Evolutionary conservation across 139 green algal genomes (phyloP).

Genomic region (Chlorella vulgaris): DNA sequence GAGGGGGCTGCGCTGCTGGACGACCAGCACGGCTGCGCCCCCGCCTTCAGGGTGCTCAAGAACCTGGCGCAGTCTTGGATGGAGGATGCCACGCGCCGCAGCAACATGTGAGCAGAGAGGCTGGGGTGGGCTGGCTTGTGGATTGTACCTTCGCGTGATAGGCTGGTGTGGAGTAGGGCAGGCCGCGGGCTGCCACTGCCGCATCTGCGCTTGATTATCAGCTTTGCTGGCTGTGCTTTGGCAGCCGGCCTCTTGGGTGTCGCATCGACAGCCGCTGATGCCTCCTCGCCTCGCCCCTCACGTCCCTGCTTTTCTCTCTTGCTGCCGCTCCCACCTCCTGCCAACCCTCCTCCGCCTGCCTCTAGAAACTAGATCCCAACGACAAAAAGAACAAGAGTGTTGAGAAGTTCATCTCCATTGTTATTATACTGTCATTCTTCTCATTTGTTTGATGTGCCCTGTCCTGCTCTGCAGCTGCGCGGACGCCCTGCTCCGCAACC

Average conservation of each 20-base stretch:
- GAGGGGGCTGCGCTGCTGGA: slow-evolving; percentile 66
- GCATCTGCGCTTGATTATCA: too few relatives aligned
- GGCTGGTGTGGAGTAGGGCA: not conserved
- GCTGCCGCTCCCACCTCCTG: too few relatives aligned
- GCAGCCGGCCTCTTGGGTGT: too few relatives aligned
- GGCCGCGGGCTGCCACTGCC: not conserved
- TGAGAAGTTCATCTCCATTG: not conserved
- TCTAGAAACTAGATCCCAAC: too few relatives aligned
- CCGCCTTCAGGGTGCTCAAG: slow-evolving; percentile 72
- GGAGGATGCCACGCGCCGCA: slow-evolving; percentile 63
- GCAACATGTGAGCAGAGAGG: slow-evolving; percentile 57
- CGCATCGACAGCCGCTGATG: too few relatives aligned
- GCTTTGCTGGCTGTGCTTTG: too few relatives aligned
- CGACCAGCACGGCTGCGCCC: slow-evolving; percentile 41
- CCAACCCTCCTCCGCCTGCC: too few relatives aligned
- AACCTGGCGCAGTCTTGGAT: slow-evolving; percentile 78
- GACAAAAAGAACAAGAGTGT: not conserved
- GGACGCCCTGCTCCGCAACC: slow-evolving; percentile 75
- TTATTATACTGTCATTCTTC: not conserved
- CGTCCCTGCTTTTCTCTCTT: too few relatives aligned
- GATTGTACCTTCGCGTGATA: too few relatives aligned
- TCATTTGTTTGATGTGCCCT: too few relatives aligned
- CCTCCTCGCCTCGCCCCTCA: too few relatives aligned
- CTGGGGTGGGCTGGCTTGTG: not conserved
- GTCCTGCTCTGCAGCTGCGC: slow-evolving; percentile 42